Evolutionary conservation across 192 early-diverging fungal species (phyloP).

Genomic region (Nowakowskiella sp.): DNA sequence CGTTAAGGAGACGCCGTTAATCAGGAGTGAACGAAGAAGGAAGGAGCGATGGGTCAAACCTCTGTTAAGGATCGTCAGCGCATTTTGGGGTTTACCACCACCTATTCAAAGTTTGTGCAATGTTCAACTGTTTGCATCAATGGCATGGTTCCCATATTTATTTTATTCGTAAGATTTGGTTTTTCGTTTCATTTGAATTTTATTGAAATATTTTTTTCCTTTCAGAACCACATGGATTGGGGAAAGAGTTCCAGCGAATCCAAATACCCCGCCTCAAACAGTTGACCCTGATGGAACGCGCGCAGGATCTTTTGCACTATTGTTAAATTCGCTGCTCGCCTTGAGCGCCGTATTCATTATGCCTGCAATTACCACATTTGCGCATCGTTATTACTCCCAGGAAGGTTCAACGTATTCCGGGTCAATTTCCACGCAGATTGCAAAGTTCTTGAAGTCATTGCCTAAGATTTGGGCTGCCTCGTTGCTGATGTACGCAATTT

Average conservation of each 20-base stretch:
- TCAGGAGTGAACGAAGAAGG: slow-evolving; percentile 5
- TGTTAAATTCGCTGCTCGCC: slow-evolving; percentile 68
- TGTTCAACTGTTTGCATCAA: slow-evolving; percentile 91
- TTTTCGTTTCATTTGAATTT: slow-evolving; percentile 1
- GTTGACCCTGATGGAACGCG: slow-evolving; percentile 42
- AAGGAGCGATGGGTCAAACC: slow-evolving; percentile 19
- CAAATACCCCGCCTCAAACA: slow-evolving; percentile 24
- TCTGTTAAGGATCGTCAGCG: slow-evolving; percentile 30
- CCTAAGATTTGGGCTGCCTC: slow-evolving; percentile 64
- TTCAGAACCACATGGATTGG: slow-evolving; percentile 58
- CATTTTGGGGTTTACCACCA: slow-evolving; percentile 54
- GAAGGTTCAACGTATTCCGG: slow-evolving; percentile 3
- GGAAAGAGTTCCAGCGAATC: slow-evolving; percentile 32
- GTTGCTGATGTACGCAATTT: slow-evolving; percentile 54
- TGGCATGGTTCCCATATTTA: slow-evolving; percentile 94
- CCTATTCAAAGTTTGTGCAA: slow-evolving; percentile 72
- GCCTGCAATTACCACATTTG: slow-evolving; percentile 37
- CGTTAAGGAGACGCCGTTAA: slow-evolving; percentile 23
- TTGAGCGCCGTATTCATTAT: slow-evolving; percentile 52
- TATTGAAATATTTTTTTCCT: slow-evolving; percentile 5
- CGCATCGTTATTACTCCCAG: slow-evolving; percentile 26
- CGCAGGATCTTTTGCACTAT: slow-evolving; percentile 77
- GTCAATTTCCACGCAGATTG: not conserved
- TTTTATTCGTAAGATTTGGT: slow-evolving; percentile 67
- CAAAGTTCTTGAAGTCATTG: slow-evolving; percentile 10